Percentiles rank a stretch among this genome's conserved stretches.
These are phyloP conservation scores for Suhomyces taliae DNA, from an alignment of 1,139 yeast genomes.

Conservation along the genomic window DNA sequence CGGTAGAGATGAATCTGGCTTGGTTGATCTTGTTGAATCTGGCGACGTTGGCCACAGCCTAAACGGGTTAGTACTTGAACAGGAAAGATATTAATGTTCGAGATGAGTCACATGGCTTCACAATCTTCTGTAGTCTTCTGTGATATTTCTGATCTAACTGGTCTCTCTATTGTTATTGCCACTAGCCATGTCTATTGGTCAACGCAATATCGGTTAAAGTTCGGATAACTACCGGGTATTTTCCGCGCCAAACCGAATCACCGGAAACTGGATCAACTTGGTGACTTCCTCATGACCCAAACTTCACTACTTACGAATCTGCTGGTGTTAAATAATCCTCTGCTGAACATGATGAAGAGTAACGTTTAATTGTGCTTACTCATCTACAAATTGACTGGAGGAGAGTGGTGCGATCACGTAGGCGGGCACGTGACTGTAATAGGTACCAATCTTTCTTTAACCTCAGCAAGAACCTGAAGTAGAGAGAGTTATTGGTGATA, in stretches of 20 bases:
- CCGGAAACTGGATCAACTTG: neutral
- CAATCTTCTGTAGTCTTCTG: neutral
- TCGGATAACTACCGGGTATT: no score
- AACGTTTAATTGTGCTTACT: constrained; percentile 6
- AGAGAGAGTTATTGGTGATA: no score
- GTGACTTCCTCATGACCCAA: neutral
- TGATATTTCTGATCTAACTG: neutral
- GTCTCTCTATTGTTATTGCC: no score
- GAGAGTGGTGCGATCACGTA: neutral
- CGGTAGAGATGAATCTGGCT: constrained; percentile 66
- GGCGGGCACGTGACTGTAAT: neutral
- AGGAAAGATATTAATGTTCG: neutral
- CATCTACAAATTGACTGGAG: constrained; percentile 9
- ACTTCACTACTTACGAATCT: constrained; percentile 22
- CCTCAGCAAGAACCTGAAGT: no score
- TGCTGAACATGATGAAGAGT: constrained; percentile 23
- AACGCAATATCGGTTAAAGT: no score
- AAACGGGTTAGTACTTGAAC: constrained; percentile 6
- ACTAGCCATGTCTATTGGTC: no score
- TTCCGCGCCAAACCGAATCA: no score
- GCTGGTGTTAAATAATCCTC: constrained; percentile 20
- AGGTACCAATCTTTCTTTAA: neutral
- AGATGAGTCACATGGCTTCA: neutral
- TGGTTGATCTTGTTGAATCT: constrained; percentile 7
- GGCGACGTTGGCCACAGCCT: constrained; percentile 8